Percentiles rank a stretch among this genome's conserved stretches.
phyloP scores from a whole-genome alignment of 306 rosid species.

The Sesbania bispinosa region DNA sequence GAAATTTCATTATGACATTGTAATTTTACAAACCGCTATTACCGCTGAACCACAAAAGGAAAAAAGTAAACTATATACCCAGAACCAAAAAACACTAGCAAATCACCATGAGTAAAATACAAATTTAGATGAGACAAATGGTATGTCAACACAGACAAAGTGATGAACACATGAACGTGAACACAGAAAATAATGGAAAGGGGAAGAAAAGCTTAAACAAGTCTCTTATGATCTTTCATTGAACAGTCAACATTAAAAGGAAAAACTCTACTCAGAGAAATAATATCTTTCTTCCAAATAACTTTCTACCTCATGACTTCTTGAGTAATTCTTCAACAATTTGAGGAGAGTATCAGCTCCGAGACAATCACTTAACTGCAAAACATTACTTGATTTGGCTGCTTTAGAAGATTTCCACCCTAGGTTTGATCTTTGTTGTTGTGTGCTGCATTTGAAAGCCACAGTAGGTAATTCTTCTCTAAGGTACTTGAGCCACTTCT shows the following conservation, averaged over 20 bases:
- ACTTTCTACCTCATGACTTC: constrained; percentile 81
- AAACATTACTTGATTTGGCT: constrained; percentile 56
- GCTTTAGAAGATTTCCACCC: constrained; percentile 85
- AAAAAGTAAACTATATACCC: too few relatives aligned
- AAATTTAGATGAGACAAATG: too few relatives aligned
- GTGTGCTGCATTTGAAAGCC: constrained; percentile 96
- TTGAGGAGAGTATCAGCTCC: constrained; percentile 95
- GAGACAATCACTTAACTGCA: constrained; percentile 89
- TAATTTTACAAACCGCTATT: too few relatives aligned
- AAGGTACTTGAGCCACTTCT: constrained; percentile 93
- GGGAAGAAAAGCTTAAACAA: too few relatives aligned
- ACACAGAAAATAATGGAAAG: too few relatives aligned
- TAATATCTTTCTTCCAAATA: neutral
- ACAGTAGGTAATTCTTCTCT: constrained; percentile 97
- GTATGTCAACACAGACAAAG: too few relatives aligned
- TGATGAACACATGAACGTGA: too few relatives aligned
- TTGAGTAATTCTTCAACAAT: constrained; percentile 89
- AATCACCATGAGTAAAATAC: too few relatives aligned
- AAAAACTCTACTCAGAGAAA: neutral
- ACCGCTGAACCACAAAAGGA: too few relatives aligned
- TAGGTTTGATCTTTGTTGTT: constrained; percentile 87
- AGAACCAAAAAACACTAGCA: too few relatives aligned
- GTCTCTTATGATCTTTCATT: too few relatives aligned
- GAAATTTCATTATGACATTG: too few relatives aligned
- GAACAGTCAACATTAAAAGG: neutral